Conservation (phyloP, 768 basidiomycete genomes). For the Xerocomus spinulosus region DNA sequence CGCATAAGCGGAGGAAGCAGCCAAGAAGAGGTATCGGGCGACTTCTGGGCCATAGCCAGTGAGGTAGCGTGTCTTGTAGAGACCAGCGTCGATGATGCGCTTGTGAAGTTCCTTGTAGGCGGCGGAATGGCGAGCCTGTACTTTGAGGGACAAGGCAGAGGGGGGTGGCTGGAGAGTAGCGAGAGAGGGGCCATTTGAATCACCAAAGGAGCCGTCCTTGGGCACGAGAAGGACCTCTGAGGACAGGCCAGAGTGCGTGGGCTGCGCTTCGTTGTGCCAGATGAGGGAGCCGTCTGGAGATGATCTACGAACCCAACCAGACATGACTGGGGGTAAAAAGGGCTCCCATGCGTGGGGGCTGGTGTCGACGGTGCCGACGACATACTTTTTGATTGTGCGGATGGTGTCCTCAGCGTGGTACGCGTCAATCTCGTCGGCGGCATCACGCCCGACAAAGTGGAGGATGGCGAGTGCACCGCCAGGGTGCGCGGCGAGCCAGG, state of each 20-base stretch:
- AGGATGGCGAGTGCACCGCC: constrained; percentile 86
- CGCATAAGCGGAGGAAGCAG: constrained; percentile 49
- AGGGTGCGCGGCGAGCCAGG: constrained; percentile 85
- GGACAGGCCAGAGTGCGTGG: constrained; percentile 35
- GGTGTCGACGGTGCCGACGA: constrained; percentile 61
- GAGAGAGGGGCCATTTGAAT: constrained; percentile 38
- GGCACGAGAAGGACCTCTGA: constrained; percentile 64
- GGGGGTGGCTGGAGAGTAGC: constrained; percentile 49
- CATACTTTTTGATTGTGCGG: constrained; percentile 41
- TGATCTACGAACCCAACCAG: constrained; percentile 71
- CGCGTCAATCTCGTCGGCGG: constrained; percentile 90
- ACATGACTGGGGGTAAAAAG: constrained; percentile 78
- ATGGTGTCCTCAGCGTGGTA: constrained; percentile 60
- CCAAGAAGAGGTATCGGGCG: constrained; percentile 69
- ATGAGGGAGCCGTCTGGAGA: constrained; percentile 39
- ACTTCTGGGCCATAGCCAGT: constrained; percentile 89
- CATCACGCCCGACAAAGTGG: constrained; percentile 94
- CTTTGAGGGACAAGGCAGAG: constrained; percentile 48
- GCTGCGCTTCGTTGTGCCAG: constrained; percentile 63
- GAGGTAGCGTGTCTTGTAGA: constrained; percentile 81
- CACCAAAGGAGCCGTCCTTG: constrained; percentile 27
- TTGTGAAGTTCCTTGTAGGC: constrained; percentile 80
- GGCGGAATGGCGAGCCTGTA: constrained; percentile 61
- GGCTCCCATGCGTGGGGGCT: constrained; percentile 61
- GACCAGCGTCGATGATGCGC: constrained; percentile 68